Evolutionary conservation across 2,329 filamentous ascomycete genomes (phyloP).

Genomic region (Hymenoscyphus salicellus): DNA sequence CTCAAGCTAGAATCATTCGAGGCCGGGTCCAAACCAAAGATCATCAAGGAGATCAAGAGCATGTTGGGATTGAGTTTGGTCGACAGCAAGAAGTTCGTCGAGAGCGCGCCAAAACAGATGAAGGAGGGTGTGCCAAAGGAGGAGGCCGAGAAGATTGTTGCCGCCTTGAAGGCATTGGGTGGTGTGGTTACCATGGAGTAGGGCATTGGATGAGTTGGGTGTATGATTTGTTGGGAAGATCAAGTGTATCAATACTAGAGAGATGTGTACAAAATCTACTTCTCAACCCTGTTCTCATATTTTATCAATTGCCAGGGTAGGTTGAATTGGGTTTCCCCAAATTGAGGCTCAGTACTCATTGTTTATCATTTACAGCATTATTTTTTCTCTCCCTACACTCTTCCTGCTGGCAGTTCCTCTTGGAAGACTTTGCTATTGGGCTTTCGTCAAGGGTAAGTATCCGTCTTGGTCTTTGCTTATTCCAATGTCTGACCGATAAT

Average conservation of each 20-base stretch:
- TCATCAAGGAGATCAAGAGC: slow-evolving; percentile 99
- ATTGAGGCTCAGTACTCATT: too few relatives aligned
- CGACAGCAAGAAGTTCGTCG: slow-evolving; percentile 99
- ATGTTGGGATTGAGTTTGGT: slow-evolving; percentile 93
- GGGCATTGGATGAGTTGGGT: slow-evolving; percentile 26
- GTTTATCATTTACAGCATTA: too few relatives aligned
- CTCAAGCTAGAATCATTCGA: slow-evolving; percentile 92
- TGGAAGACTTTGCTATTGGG: too few relatives aligned
- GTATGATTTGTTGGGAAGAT: slow-evolving; percentile 25
- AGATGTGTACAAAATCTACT: slow-evolving; percentile 37
- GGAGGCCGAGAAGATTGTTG: slow-evolving; percentile 97
- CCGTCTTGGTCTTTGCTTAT: too few relatives aligned
- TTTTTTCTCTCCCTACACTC: too few relatives aligned
- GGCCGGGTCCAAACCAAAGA: slow-evolving; percentile 85
- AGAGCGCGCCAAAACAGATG: slow-evolving; percentile 96
- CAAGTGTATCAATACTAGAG: slow-evolving; percentile 36
- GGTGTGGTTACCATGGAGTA: slow-evolving; percentile 91
- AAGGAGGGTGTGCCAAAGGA: slow-evolving; percentile 99
- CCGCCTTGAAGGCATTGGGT: slow-evolving; percentile 88
- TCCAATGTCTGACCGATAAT: too few relatives aligned
- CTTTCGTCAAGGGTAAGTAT: too few relatives aligned
- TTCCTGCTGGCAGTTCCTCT: too few relatives aligned
- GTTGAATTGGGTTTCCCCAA: too few relatives aligned
- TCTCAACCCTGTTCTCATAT: slow-evolving; percentile 12
- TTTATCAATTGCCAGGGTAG: neutral